phyloP scores from a whole-genome alignment of 129 eudicot genomes.

The Artemisia tridentata region DNA sequence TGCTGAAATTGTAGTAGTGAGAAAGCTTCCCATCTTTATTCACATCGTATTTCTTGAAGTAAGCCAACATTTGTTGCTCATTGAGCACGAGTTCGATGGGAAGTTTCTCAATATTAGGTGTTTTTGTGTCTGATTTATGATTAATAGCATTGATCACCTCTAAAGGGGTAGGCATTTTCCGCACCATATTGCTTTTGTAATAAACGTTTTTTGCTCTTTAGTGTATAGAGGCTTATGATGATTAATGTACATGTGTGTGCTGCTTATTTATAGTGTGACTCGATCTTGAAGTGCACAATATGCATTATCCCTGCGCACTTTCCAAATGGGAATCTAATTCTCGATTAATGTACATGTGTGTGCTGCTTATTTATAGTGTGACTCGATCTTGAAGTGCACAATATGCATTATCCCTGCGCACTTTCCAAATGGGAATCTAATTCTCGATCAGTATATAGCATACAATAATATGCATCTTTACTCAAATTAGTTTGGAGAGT shows the following conservation, averaged over 20 bases:
- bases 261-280: no score
- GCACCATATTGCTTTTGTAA: conserved; percentile 3
- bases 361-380: conserved; percentile 10
- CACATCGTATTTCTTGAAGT: conserved; percentile 24
- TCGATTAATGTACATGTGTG: no score
- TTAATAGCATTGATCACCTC: not conserved
- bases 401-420: not conserved
- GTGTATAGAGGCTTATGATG: not conserved
- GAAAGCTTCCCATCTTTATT: conserved; percentile 27
- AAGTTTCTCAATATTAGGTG: conserved; percentile 8
- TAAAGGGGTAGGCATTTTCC: not conserved
- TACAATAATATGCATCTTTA: not conserved
- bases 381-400: not conserved
- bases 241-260: no score
- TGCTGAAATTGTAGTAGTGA: no score
- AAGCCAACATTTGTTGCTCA: conserved; percentile 17
- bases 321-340: no score
- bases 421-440: conserved; percentile 9
- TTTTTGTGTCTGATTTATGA: not conserved
- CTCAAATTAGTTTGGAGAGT: not conserved
- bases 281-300: no score
- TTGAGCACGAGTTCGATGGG: conserved; percentile 5
- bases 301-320: no score
- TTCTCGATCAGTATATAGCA: not conserved
- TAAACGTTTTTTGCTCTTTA: not conserved